These are phyloP conservation scores for Lycium barbarum DNA, from an alignment of 257 asterid genomes.

Conservation along the genomic window DNA sequence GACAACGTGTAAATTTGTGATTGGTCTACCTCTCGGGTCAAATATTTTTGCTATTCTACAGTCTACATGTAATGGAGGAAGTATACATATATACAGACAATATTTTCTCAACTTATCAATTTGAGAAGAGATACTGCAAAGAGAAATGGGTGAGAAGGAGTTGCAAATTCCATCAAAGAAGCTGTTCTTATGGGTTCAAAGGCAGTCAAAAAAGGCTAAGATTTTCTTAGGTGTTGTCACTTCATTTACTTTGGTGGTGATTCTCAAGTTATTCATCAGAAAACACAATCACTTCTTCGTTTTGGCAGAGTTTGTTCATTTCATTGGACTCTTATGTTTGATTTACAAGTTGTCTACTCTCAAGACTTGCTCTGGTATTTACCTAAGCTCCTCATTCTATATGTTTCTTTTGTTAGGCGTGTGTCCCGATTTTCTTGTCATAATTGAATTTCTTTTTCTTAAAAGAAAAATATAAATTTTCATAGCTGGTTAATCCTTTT, in stretches of 20 bases:
- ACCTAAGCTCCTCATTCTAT: too few species aligned
- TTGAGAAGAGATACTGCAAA: neutral
- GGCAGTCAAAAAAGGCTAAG: constrained; percentile 79
- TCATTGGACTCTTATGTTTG: constrained; percentile 64
- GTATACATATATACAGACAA: neutral
- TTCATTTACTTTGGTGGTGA: constrained; percentile 54
- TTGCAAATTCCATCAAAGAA: constrained; percentile 53
- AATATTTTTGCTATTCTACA: neutral
- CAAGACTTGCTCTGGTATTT: constrained; percentile 78
- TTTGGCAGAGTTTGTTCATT: constrained; percentile 69
- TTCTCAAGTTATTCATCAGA: constrained; percentile 57
- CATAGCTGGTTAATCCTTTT: too few species aligned
- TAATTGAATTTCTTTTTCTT: too few species aligned
- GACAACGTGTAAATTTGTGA: neutral
- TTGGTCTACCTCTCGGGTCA: neutral
- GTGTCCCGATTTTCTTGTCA: too few species aligned
- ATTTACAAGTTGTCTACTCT: constrained; percentile 76
- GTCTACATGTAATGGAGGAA: neutral
- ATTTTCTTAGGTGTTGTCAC: constrained; percentile 50
- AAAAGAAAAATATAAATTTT: too few species aligned
- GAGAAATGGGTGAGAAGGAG: constrained; percentile 70
- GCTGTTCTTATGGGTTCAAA: constrained; percentile 76
- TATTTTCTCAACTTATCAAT: neutral
- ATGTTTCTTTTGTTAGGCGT: too few species aligned
- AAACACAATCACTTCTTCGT: constrained; percentile 67